Conservation (phyloP, 129 eudicot genomes). For the Solidago caesia region DNA sequence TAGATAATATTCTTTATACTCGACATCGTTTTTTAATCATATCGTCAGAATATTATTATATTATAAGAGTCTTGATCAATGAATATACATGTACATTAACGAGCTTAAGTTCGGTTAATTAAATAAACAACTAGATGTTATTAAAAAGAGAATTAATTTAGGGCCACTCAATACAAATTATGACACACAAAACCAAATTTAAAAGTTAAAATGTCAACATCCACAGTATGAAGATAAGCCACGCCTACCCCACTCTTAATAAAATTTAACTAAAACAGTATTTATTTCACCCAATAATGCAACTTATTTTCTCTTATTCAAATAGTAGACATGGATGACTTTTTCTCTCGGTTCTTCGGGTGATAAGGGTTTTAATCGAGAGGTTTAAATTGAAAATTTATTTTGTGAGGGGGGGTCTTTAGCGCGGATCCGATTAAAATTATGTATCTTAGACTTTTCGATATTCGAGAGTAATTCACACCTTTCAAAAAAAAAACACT, state of each 20-base stretch:
- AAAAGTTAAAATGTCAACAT: conserved; percentile 23
- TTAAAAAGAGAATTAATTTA: conserved; percentile 16
- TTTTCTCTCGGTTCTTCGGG: too few relatives aligned
- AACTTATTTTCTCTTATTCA: neutral
- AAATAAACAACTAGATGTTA: neutral
- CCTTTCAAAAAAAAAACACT: neutral
- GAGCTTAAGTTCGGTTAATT: neutral
- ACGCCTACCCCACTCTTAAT: conserved; percentile 22
- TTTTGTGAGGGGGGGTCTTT: too few relatives aligned
- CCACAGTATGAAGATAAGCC: conserved; percentile 42
- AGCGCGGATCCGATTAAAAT: too few relatives aligned
- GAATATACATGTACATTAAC: neutral
- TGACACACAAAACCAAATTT: conserved; percentile 9
- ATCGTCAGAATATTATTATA: neutral
- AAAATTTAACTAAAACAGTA: neutral
- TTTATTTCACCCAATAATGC: conserved; percentile 23
- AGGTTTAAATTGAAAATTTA: too few relatives aligned
- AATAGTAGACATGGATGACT: neutral
- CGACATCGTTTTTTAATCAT: neutral
- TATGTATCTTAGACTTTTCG: too few relatives aligned
- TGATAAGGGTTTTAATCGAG: too few relatives aligned
- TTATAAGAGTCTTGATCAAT: neutral
- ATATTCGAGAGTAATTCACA: too few relatives aligned
- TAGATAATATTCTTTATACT: conserved; percentile 3
- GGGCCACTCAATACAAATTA: conserved; percentile 29